Evolutionary conservation across 2,329 filamentous ascomycete species (phyloP), one percentile per base, ranked within the genome.

Genomic region (Talaromyces sp.): DNA sequence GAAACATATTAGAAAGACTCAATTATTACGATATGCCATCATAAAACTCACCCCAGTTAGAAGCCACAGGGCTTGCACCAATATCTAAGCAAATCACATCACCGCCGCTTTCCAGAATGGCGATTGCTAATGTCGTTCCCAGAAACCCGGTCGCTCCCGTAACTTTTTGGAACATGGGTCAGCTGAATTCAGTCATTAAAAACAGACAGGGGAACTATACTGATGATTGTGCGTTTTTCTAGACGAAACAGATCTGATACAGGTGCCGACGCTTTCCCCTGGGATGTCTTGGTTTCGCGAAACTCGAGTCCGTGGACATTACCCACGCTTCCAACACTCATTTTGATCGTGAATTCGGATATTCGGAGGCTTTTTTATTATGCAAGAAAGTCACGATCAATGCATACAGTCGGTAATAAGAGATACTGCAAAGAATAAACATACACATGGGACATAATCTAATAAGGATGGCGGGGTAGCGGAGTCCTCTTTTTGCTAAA

Each of bases 231-330:
- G 6, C 65, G 57, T 3, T 51, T 58, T 44, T 66, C 65, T 5
- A 67, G 61, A 11, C 64, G 56, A 55, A 67, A 67, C 3, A 64
- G 57, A 47, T 64, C 60, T 36, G 36, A 32, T n/a, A 42, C 55
- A 30, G 61, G 56, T 6, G 10, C 28, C 7, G 19, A 25, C 0
- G 61, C 25, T 11, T 19, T 32, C 10, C 61, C 57, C 1, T 55
- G n/a, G 13, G 30, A 53, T 22, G 52, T 27, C 19, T 63, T 60
- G 9, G 51, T 28, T 36, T 60, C 52, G 5, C 57, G 53, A n/a
- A 11, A 25, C 19, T 52, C 17, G 49, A 52, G 49, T 27, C 88
- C 17, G 86, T 91, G 71, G 32, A 33, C 32, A 15, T 33, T 33
- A 1, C 32, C 32, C 10, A 33, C 11, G 32, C 32, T 33, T 2